Evolutionary conservation across 805 yeast genomes (phyloP).

Genomic region (Maudiozyma bulderi): DNA sequence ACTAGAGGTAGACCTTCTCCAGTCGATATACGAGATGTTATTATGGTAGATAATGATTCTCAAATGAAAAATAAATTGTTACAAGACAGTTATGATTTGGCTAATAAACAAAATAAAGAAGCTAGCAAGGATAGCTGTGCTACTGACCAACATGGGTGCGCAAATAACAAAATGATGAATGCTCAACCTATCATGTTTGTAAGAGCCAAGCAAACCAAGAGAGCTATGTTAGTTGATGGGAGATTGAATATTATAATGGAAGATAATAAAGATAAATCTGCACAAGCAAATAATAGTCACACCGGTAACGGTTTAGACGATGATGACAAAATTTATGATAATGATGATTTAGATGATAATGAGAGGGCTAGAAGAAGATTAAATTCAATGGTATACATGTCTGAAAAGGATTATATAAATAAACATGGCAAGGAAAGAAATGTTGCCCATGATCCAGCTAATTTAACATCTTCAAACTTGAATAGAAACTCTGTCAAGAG

Average conservation of each 20-base stretch:
- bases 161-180: slow-evolving; percentile 16
- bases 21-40: slow-evolving; percentile 31
- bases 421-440: slow-evolving; percentile 5
- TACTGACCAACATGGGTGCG: slow-evolving; percentile 1
- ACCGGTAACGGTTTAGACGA: neutral
- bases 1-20: slow-evolving; percentile 81
- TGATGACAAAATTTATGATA: neutral
- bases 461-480: neutral
- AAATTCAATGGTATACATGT: slow-evolving; percentile 9
- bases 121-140: slow-evolving; percentile 2
- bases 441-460: neutral
- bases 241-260: slow-evolving; percentile 22
- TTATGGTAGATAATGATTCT: slow-evolving; percentile 24
- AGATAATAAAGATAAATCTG: slow-evolving; percentile 1
- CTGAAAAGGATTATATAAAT: slow-evolving; percentile 22
- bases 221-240: slow-evolving; percentile 24
- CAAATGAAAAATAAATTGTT: slow-evolving; percentile 10
- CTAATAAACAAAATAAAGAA: neutral
- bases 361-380: neutral
- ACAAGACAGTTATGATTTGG: slow-evolving; percentile 3
- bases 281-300: neutral
- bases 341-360: neutral
- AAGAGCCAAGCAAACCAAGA: slow-evolving; percentile 18
- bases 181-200: slow-evolving; percentile 25
- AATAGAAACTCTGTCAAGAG: neutral